A percentile compares a stretch with the other conserved stretches of the same genome.
Conservation (phyloP, 176 grass and related monocot genomes). For the Zoysia japonica region DNA sequence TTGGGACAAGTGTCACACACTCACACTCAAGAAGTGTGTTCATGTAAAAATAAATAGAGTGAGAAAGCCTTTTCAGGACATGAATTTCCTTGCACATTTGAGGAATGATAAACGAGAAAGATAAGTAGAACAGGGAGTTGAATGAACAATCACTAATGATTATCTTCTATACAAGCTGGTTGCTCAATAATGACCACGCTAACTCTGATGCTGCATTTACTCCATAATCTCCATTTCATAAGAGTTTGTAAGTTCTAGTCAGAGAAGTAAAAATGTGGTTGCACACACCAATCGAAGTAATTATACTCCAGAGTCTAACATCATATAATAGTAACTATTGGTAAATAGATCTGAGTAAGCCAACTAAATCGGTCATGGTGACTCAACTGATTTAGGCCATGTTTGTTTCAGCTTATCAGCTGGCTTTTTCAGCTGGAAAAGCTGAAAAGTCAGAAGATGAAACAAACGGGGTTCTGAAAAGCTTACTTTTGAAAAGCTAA, state of each 20-base stretch:
- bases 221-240: neutral
- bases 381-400: neutral
- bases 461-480: no score
- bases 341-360: neutral
- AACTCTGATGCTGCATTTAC: neutral
- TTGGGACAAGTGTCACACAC: neutral
- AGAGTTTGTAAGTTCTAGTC: neutral
- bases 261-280: neutral
- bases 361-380: neutral
- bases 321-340: constrained; percentile 7
- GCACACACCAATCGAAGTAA: constrained; percentile 17
- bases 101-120: constrained; percentile 3
- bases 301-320: constrained; percentile 14
- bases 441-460: no score
- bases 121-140: neutral
- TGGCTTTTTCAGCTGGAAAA: no score
- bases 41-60: neutral
- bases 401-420: no score
- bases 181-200: neutral
- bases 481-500: no score
- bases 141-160: neutral
- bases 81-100: neutral
- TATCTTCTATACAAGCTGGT: constrained; percentile 15
- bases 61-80: constrained; percentile 1
- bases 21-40: constrained; percentile 16